phyloP scores from a whole-genome alignment of 2,329 filamentous ascomycete genomes.

The Colletotrichum sp. region DNA sequence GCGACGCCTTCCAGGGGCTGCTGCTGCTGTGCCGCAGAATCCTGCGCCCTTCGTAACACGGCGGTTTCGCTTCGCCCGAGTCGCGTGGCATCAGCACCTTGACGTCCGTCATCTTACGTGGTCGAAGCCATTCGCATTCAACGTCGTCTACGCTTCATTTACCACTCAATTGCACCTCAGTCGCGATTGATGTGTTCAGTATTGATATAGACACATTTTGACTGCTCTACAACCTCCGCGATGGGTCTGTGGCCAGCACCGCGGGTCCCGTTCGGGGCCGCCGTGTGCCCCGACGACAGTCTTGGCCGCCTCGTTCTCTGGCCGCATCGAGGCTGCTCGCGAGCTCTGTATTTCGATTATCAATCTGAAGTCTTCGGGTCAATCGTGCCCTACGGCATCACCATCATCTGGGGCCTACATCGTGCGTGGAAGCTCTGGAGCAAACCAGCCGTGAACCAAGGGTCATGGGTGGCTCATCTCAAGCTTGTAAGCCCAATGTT shows the following conservation, averaged over 20 bases:
- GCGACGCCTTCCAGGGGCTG: not conserved
- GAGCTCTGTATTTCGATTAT: not conserved
- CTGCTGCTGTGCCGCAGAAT: not conserved
- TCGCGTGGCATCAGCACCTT: not conserved
- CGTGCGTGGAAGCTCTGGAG: not conserved
- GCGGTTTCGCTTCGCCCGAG: not conserved
- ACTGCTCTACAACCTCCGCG: accelerated
- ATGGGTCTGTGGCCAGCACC: not conserved
- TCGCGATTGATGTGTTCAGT: accelerated
- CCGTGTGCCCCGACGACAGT: not conserved
- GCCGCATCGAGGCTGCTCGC: not conserved
- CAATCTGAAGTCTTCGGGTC: not conserved
- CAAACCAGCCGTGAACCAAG: not conserved
- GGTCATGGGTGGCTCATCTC: not conserved
- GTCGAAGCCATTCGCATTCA: not conserved
- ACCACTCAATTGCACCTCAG: accelerated
- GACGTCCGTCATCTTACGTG: not conserved
- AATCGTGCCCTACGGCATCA: not conserved
- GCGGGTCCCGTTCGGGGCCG: not conserved
- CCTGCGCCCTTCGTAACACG: not conserved
- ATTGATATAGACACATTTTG: not conserved
- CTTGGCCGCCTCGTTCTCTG: not conserved
- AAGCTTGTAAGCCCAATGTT: not conserved
- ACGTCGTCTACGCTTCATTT: not conserved
- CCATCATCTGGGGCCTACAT: not conserved